Base-by-base conservation (phyloP, 23 red algal genomes). In the Agarophyton chilense region DNA sequence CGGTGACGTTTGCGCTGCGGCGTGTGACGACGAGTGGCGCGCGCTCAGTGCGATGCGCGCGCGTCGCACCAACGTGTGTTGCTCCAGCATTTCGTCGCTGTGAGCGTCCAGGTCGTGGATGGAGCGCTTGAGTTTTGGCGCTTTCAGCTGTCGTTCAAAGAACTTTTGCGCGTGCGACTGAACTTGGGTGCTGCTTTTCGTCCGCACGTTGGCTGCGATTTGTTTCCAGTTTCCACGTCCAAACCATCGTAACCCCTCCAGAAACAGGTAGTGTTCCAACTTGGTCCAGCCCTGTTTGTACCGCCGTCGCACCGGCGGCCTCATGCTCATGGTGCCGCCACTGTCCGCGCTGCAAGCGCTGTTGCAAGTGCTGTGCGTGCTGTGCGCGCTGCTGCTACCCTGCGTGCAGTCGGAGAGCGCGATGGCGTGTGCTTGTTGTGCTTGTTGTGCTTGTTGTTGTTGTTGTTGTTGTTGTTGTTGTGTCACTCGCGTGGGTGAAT, bases 101-200 rank as follows among this genome's bases (percentile, higher is more conserved):
- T 89, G 60, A 39, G 88, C 22, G 0, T 52, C 62, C 52, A 94
- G 52, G 84, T 94, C 92, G 70, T 94, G 92, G 79, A 94, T 94
- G 4, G 83, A 87, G 24, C 79, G 50, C 73, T 88, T 94, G 42
- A 58, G 44, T 35, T 94, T 94, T 19, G 38, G 26, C 10, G 77
- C 14, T 43, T 88, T 36, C n/a, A 63, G 32, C 52, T 88, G 67
- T 52, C 92, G 52, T 68, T 73, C 39, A 53, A 88, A 78, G 38
- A 81, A 94, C 49, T 94, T 94, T 25, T 95, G 86, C 26, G 86
- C 79, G 79, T 95, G 93, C 46, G 82, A 88, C 43, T 85, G 86
- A 12, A 95, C 87, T 46, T 87, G 82, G 10, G 86, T 86, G 22
- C 85, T 50, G 10, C 67, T 81, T 39, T 75, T 53, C 0, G 93